A percentile compares a stretch with the other conserved stretches of the same genome.
phyloP scores from a whole-genome alignment of 2,329 filamentous ascomycete genomes.

The Acrocalymma vagum region DNA sequence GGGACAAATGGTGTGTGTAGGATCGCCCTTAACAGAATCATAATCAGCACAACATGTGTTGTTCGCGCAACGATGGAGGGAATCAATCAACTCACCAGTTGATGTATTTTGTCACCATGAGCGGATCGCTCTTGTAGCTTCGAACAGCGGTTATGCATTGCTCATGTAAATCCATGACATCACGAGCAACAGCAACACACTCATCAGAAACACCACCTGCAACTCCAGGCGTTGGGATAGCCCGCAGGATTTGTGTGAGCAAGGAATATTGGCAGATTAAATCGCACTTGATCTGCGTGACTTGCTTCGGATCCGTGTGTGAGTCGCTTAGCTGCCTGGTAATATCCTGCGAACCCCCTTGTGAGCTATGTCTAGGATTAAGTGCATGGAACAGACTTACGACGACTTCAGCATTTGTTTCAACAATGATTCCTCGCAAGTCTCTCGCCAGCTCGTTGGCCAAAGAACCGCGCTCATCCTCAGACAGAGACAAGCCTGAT shows the following conservation, averaged over 20 bases:
- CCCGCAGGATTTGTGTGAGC: constrained; percentile 45
- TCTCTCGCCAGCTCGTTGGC: constrained; percentile 27
- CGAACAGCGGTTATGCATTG: constrained; percentile 38
- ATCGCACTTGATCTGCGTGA: constrained; percentile 43
- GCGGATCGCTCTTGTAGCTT: constrained; percentile 29
- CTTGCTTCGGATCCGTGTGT: constrained; percentile 21
- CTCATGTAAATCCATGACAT: constrained; percentile 45
- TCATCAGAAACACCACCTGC: constrained; percentile 26
- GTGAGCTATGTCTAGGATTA: constrained; percentile 9
- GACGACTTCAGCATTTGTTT: constrained; percentile 13
- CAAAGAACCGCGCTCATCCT: constrained; percentile 16
- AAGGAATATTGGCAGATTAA: constrained; percentile 47
- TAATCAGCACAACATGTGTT: too few species aligned
- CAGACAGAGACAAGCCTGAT: constrained; percentile 11
- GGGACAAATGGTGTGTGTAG: too few species aligned
- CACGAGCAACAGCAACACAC: constrained; percentile 43
- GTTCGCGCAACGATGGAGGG: constrained; percentile 10
- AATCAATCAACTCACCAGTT: constrained; percentile 37
- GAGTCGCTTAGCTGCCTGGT: constrained; percentile 7
- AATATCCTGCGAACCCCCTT: constrained; percentile 12
- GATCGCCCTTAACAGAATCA: too few species aligned
- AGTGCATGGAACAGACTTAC: constrained; percentile 8
- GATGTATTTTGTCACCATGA: constrained; percentile 46
- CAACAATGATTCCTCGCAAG: constrained; percentile 10
- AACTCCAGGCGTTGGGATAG: constrained; percentile 27